Conservation (phyloP, 176 grass and related monocot genomes). For the Carex cristatella region DNA sequence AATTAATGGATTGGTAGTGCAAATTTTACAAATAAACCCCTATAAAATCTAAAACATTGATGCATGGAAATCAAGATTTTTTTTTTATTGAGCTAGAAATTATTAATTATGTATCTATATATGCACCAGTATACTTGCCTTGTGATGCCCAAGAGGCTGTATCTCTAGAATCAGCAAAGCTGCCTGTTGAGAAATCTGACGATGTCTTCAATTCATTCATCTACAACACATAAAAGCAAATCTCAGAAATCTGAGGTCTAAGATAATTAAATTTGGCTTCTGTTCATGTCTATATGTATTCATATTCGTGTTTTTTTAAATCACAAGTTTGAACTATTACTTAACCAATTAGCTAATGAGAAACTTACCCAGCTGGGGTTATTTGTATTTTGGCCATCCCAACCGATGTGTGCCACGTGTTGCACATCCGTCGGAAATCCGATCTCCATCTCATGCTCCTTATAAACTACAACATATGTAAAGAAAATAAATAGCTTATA, state of each 20-base stretch:
- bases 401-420: slow-evolving; percentile 88
- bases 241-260: neutral
- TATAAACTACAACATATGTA: slow-evolving; percentile 43
- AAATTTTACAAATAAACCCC: neutral
- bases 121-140: slow-evolving; percentile 35
- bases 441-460: slow-evolving; percentile 93
- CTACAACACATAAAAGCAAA: slow-evolving; percentile 28
- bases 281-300: neutral
- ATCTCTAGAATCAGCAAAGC: slow-evolving; percentile 48
- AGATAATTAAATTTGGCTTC: neutral
- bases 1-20: neutral
- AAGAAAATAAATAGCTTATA: slow-evolving; percentile 2
- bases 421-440: slow-evolving; percentile 89
- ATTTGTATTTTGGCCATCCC: slow-evolving; percentile 43
- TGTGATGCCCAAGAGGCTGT: slow-evolving; percentile 45
- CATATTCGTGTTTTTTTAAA: neutral
- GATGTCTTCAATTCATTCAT: slow-evolving; percentile 64
- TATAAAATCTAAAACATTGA: neutral
- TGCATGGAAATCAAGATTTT: neutral
- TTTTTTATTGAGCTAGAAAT: neutral
- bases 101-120: neutral
- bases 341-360: no score
- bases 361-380: slow-evolving; percentile 75
- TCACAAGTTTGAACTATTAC: neutral
- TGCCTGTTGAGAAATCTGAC: slow-evolving; percentile 46